phyloP scores from a whole-genome alignment of 164 flowering plant species.

The Umbellularia californica region DNA sequence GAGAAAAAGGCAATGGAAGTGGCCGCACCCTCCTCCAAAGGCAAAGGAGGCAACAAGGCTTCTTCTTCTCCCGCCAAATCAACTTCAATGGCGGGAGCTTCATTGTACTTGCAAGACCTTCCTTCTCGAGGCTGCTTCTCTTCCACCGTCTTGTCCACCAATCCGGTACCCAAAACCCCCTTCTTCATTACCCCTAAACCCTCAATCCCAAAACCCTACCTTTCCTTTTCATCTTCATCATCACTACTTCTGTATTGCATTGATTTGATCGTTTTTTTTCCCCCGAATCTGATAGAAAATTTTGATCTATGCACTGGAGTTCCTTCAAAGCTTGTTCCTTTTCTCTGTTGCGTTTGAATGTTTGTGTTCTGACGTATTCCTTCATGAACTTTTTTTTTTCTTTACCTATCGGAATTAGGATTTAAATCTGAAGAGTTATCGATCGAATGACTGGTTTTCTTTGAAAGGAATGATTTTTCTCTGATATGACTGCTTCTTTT shows the following conservation, averaged over 20 bases:
- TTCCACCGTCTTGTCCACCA: conserved; percentile 45
- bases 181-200: neutral
- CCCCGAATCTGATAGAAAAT: too few species aligned
- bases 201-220: neutral
- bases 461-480: too few species aligned
- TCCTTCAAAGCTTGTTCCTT: too few species aligned
- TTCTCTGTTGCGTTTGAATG: too few species aligned
- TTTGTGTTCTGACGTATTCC: too few species aligned
- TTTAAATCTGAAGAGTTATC: too few species aligned
- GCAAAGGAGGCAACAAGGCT: neutral
- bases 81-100: conserved; percentile 23
- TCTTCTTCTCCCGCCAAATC: conserved; percentile 14
- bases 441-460: too few species aligned
- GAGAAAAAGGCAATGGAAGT: conserved; percentile 7
- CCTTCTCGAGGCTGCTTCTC: conserved; percentile 70
- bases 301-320: too few species aligned
- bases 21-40: conserved; percentile 2
- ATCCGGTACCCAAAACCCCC: conserved; percentile 35
- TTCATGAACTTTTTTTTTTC: too few species aligned
- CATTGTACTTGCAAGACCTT: conserved; percentile 44
- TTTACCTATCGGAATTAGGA: too few species aligned
- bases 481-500: too few species aligned
- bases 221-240: neutral
- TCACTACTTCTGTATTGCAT: too few species aligned
- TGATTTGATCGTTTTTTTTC: neutral